These are phyloP conservation scores for Deinandra increscens DNA, from an alignment of 129 eudicot genomes.

Conservation along the genomic window DNA sequence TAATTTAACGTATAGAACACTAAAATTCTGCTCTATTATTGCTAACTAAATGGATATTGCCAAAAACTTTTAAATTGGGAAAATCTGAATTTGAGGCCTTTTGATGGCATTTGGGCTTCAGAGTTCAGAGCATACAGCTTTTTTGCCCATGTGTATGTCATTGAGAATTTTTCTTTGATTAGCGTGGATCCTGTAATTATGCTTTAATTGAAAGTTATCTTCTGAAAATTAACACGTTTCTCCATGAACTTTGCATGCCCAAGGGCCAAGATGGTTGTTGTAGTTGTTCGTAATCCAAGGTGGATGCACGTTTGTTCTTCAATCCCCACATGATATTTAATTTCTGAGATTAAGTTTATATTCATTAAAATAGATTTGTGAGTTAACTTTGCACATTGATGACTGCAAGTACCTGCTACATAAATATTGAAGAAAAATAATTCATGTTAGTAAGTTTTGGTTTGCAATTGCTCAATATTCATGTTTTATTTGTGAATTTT, in stretches of 20 bases:
- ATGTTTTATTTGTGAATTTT: not conserved
- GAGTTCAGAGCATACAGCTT: not conserved
- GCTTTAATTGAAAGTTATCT: not conserved
- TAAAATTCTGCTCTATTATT: not conserved
- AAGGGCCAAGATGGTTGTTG: not conserved
- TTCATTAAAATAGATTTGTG: slow-evolving; percentile 3
- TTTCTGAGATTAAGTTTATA: not conserved
- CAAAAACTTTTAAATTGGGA: slow-evolving; percentile 1
- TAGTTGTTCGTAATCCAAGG: not conserved
- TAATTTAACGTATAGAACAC: not conserved
- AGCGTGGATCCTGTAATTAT: not conserved
- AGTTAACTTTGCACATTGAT: slow-evolving; percentile 11
- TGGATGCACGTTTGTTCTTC: not conserved
- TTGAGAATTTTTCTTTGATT: not conserved
- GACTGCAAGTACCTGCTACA: slow-evolving; percentile 3
- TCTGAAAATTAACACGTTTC: not conserved
- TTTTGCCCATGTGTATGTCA: not conserved
- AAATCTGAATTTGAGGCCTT: slow-evolving; percentile 13
- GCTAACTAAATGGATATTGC: not conserved
- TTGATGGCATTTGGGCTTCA: slow-evolving; percentile 1
- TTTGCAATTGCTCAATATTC: slow-evolving; percentile 6
- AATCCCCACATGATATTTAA: not conserved
- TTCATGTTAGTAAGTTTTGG: slow-evolving; percentile 1
- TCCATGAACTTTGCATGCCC: not conserved
- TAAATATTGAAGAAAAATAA: not conserved